phyloP scores from a whole-genome alignment of 2,329 filamentous ascomycete genomes.

The Colletotrichum limetticola region DNA sequence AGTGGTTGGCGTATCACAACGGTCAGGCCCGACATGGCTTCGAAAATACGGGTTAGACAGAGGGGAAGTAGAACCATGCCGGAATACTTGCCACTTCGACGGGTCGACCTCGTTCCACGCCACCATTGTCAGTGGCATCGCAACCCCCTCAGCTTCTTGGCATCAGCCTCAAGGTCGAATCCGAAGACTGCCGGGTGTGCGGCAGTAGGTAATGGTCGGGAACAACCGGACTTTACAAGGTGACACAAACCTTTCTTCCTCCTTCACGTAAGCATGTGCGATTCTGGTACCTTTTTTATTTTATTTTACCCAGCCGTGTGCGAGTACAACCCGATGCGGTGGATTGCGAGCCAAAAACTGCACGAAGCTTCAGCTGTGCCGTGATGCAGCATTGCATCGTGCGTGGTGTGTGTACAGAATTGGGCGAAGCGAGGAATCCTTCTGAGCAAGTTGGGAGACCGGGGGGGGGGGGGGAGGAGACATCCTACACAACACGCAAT shows the following conservation, averaged over 20 bases:
- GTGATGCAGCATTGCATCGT: constrained; percentile 11
- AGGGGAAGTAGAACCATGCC: background rate
- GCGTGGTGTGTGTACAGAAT: background rate
- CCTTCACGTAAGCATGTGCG: background rate
- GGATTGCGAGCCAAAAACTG: background rate
- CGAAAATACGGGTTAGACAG: background rate
- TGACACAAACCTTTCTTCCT: background rate
- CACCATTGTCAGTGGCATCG: constrained; percentile 1
- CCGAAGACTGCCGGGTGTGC: background rate
- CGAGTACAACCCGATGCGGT: constrained; percentile 15
- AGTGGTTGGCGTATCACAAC: background rate
- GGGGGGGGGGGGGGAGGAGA: background rate
- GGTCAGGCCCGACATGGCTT: background rate
- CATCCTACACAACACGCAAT: background rate
- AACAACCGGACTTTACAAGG: background rate
- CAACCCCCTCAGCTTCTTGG: constrained; percentile 13
- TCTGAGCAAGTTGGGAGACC: background rate
- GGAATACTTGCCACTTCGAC: background rate
- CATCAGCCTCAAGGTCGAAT: constrained; percentile 1
- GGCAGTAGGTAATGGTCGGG: background rate
- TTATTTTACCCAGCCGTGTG: background rate
- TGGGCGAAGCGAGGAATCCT: background rate
- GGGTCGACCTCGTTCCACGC: background rate
- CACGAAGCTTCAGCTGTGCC: constrained; percentile 3
- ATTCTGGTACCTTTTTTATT: constrained; percentile 4